Conservation (phyloP, 1,284 basidiomycete species). For the Malassezia vespertilionis region DNA sequence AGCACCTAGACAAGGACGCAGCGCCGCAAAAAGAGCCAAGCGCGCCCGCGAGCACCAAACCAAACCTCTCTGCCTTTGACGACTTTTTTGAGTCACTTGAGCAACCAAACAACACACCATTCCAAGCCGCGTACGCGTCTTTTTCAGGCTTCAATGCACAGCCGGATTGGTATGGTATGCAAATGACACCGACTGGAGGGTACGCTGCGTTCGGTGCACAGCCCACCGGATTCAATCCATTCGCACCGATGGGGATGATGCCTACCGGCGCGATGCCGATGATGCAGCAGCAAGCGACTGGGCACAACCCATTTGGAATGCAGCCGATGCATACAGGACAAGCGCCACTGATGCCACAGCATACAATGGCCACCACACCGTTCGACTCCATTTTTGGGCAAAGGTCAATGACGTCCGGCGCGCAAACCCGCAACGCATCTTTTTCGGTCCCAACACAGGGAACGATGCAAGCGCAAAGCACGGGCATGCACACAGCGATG, state of each 20-base stretch:
- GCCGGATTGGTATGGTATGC: constrained; percentile 47
- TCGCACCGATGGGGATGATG: constrained; percentile 26
- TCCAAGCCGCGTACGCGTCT: constrained; percentile 49
- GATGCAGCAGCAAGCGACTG: constrained; percentile 63
- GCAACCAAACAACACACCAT: constrained; percentile 64
- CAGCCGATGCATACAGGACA: constrained; percentile 29
- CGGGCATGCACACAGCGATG: neutral
- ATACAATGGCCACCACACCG: constrained; percentile 16
- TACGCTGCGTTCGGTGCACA: constrained; percentile 43
- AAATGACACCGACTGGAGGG: constrained; percentile 40
- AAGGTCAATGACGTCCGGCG: constrained; percentile 46
- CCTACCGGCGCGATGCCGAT: constrained; percentile 39
- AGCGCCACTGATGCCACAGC: constrained; percentile 20
- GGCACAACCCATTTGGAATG: constrained; percentile 60
- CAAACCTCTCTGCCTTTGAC: no score
- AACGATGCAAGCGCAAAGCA: neutral
- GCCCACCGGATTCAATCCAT: constrained; percentile 50
- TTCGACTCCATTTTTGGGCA: constrained; percentile 16
- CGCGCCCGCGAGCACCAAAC: constrained; percentile 50
- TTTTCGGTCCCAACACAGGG: no score
- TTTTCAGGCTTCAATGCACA: constrained; percentile 26
- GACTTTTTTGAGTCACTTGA: constrained; percentile 93
- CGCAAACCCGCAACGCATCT: no score
- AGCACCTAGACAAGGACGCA: constrained; percentile 23
- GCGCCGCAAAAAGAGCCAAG: constrained; percentile 6